Conservation (phyloP, 1,139 yeast genomes). For the Yamadazyma conglobata region DNA sequence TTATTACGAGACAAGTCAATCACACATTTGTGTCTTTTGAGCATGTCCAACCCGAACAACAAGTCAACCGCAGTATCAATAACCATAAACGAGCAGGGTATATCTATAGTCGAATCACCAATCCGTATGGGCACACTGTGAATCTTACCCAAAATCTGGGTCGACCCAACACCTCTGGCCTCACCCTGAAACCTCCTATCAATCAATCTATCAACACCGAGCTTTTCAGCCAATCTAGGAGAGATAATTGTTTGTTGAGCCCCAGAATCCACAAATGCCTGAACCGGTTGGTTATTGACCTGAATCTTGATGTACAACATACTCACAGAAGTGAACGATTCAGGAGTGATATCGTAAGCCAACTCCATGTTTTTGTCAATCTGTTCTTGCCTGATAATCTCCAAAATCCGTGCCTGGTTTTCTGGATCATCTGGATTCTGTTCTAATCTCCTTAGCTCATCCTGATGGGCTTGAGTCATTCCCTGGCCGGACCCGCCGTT, state of each 20-base stretch:
- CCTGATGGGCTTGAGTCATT: conserved; percentile 22
- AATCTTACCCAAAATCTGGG: conserved; percentile 74
- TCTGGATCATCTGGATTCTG: conserved; percentile 74
- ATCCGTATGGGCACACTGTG: conserved; percentile 87
- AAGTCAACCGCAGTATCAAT: conserved; percentile 73
- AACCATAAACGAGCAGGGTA: conserved; percentile 81
- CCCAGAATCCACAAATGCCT: conserved; percentile 95
- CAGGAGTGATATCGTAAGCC: conserved; percentile 89
- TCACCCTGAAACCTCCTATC: conserved; percentile 79
- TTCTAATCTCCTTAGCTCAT: conserved; percentile 49
- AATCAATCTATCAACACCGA: conserved; percentile 70
- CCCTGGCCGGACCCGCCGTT: conserved; percentile 10
- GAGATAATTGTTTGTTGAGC: conserved; percentile 89
- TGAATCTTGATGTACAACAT: conserved; percentile 80
- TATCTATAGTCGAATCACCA: conserved; percentile 47
- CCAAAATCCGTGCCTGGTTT: conserved; percentile 64
- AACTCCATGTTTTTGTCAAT: conserved; percentile 73
- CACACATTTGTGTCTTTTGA: conserved; percentile 80
- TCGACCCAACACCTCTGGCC: conserved; percentile 88
- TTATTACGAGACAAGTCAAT: conserved; percentile 69
- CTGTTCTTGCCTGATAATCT: conserved; percentile 66
- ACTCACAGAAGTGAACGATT: conserved; percentile 73
- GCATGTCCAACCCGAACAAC: conserved; percentile 71
- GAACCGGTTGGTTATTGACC: conserved; percentile 75
- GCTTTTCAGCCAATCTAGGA: conserved; percentile 67